These are phyloP conservation scores for Asterochloris sp. DNA, from an alignment of 139 green algal genomes.

Conservation along the genomic window DNA sequence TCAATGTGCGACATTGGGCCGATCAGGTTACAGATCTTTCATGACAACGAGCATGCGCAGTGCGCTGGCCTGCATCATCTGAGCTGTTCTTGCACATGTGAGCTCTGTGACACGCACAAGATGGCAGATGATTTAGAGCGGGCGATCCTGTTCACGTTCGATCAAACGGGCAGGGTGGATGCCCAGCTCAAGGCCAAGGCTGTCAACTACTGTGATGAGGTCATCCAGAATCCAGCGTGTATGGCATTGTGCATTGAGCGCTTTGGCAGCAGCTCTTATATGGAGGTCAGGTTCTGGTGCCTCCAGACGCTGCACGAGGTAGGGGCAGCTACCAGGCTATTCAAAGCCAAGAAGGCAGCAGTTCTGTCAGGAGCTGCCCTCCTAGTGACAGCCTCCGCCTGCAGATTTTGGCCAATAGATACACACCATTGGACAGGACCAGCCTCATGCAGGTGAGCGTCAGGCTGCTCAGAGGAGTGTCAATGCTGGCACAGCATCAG, in stretches of 20 bases:
- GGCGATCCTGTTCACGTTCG: constrained; percentile 85
- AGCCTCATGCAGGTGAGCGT: not conserved
- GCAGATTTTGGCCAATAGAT: constrained; percentile 8
- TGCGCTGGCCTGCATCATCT: too few species aligned
- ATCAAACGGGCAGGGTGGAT: constrained; percentile 65
- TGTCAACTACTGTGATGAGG: constrained; percentile 51
- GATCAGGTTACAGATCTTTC: too few species aligned
- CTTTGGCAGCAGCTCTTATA: constrained; percentile 57
- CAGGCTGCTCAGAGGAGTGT: not conserved
- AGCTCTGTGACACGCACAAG: too few species aligned
- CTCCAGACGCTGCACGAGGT: constrained; percentile 88
- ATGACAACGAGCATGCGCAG: too few species aligned
- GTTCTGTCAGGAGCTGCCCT: too few species aligned
- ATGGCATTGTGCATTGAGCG: constrained; percentile 78
- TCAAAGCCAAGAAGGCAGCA: not conserved
- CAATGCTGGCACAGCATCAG: not conserved
- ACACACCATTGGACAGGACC: not conserved
- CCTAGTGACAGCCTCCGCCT: not conserved
- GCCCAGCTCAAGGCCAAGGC: constrained; percentile 58
- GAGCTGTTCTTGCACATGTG: too few species aligned
- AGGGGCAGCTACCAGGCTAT: not conserved
- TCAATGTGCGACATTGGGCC: too few species aligned
- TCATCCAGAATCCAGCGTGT: constrained; percentile 51
- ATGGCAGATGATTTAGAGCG: constrained; percentile 87
- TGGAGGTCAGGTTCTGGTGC: constrained; percentile 97